Conservation (phyloP, 345 rosid genomes). For the Eucalyptus erythrocorys region DNA sequence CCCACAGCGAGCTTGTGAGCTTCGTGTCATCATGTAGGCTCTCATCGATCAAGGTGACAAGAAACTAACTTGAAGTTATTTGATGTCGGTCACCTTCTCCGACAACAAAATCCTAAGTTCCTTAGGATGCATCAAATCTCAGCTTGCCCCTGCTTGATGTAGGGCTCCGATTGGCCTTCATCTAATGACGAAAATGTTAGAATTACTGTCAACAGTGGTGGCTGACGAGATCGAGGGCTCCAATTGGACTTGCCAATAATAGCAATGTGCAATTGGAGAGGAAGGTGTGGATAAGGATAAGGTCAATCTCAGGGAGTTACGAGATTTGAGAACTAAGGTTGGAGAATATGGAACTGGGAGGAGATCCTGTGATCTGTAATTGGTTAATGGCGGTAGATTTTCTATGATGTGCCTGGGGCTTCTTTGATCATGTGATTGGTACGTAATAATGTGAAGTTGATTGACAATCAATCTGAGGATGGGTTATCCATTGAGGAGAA, state of each 20-base stretch:
- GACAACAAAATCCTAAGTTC: background rate
- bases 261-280: background rate
- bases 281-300: background rate
- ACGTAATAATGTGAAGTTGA: no score
- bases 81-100: background rate
- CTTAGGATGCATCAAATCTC: background rate
- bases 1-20: background rate
- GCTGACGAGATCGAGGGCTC: background rate
- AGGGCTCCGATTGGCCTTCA: background rate
- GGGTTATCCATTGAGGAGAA: background rate
- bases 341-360: background rate
- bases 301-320: background rate
- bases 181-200: background rate
- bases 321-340: background rate
- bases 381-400: background rate
- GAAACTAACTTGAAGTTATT: background rate
- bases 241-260: background rate
- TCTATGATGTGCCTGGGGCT: background rate
- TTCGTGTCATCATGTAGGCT: background rate
- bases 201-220: background rate
- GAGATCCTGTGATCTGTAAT: background rate
- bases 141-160: background rate
- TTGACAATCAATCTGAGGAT: background rate
- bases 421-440: background rate
- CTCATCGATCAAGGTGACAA: background rate